Percentiles rank a stretch among this genome's conserved stretches.
Conservation (phyloP, 2,329 filamentous ascomycete genomes). For the Xylogone sp. region DNA sequence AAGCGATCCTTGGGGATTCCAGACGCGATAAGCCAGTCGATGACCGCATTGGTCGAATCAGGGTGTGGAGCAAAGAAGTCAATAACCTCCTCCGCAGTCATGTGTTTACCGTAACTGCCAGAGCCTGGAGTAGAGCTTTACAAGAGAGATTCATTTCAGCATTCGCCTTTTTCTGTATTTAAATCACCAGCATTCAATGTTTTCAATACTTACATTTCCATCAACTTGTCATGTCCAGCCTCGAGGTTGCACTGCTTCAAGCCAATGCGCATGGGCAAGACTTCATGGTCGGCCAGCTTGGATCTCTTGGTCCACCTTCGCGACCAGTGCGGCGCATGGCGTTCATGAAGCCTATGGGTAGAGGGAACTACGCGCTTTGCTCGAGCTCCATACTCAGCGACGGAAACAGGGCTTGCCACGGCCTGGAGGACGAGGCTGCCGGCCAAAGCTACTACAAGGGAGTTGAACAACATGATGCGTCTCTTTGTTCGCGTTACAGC, state of each 20-base stretch:
- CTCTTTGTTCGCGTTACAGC: background rate
- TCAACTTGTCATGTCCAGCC: conserved; percentile 37
- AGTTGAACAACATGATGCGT: conserved; percentile 13
- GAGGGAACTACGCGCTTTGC: conserved; percentile 14
- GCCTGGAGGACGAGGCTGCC: conserved; percentile 13
- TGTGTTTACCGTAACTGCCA: conserved; percentile 30
- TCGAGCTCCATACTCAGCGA: conserved; percentile 1
- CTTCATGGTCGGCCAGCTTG: conserved; percentile 13
- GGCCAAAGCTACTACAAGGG: conserved; percentile 13
- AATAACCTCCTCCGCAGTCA: conserved; percentile 28
- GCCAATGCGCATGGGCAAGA: conserved; percentile 41
- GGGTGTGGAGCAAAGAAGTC: conserved; percentile 31
- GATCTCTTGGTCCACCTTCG: conserved; percentile 15
- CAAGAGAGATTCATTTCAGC: conserved; percentile 1
- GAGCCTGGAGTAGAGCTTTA: conserved; percentile 34
- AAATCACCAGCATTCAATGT: background rate
- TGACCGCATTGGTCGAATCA: conserved; percentile 25
- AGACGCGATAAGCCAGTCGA: conserved; percentile 27
- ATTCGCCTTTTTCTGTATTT: background rate
- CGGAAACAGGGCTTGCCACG: conserved; percentile 12
- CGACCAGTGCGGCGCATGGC: conserved; percentile 15
- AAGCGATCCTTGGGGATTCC: conserved; percentile 28
- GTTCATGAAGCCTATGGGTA: conserved; percentile 18
- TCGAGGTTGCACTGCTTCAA: conserved; percentile 41
- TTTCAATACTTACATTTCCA: conserved; percentile 30